These are phyloP conservation scores for Eleusine indica DNA, from an alignment of 176 grass and related monocot genomes.

Conservation along the genomic window DNA sequence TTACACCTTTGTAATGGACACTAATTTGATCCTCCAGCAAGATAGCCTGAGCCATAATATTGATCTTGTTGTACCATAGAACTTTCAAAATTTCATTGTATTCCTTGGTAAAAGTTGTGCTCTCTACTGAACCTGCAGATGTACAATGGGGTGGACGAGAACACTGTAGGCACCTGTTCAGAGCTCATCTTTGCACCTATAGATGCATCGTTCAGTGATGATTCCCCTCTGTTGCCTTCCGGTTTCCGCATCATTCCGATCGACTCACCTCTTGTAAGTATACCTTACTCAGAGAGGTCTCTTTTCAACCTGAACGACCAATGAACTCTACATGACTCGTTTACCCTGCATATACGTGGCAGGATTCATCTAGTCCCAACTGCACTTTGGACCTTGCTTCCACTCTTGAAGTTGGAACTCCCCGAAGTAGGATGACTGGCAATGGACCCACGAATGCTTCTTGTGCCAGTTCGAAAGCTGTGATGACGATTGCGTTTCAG, in stretches of 20 bases:
- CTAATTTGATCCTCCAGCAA: background rate
- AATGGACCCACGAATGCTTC: background rate
- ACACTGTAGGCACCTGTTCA: conserved; percentile 62
- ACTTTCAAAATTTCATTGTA: background rate
- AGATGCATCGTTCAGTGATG: conserved; percentile 90
- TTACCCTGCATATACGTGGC: background rate
- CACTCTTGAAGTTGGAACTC: conserved; percentile 70
- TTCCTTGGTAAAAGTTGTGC: conserved; percentile 12
- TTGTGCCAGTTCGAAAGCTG: conserved; percentile 50
- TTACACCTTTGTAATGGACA: background rate
- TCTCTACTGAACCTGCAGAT: conserved; percentile 59
- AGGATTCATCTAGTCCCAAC: conserved; percentile 53
- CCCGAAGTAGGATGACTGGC: conserved; percentile 25
- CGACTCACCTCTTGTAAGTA: conserved; percentile 66
- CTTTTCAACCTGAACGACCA: background rate
- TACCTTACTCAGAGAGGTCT: background rate
- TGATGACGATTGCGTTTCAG: conserved; percentile 94
- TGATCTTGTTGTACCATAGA: background rate
- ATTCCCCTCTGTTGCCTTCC: conserved; percentile 80
- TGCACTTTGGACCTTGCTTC: conserved; percentile 93
- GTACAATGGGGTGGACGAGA: conserved; percentile 86
- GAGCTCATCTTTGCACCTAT: conserved; percentile 95
- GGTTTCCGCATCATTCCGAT: conserved; percentile 94
- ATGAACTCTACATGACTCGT: background rate
- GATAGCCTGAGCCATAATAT: background rate